Percentiles rank a stretch among this genome's conserved stretches.
Evolutionary conservation across 2,329 filamentous ascomycete genomes (phyloP).

Genomic region (Exophiala sideris): DNA sequence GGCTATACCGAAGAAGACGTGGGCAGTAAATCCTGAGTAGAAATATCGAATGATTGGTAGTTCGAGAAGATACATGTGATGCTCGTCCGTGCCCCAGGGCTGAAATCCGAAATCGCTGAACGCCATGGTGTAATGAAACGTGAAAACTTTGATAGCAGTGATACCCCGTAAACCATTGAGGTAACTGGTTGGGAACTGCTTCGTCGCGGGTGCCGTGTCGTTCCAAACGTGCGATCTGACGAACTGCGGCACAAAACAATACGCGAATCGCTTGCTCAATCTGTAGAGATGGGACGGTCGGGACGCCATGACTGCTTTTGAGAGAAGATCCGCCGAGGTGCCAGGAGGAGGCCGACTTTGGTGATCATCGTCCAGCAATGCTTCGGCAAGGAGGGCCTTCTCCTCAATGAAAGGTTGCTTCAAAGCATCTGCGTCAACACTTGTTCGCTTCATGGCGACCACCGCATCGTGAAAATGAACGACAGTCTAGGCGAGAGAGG

Average conservation of each 20-base stretch:
- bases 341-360: not conserved
- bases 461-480: not conserved
- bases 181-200: constrained; percentile 27
- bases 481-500: not conserved
- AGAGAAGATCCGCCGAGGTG: constrained; percentile 7
- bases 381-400: constrained; percentile 1
- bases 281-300: constrained; percentile 22
- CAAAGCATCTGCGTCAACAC: too few species aligned
- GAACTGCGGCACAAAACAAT: constrained; percentile 24
- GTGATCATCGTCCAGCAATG: not conserved
- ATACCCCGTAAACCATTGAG: constrained; percentile 42
- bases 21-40: constrained; percentile 38
- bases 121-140: constrained; percentile 41
- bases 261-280: constrained; percentile 22
- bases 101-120: constrained; percentile 43
- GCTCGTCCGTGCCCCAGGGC: constrained; percentile 37
- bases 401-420: not conserved
- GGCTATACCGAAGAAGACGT: constrained; percentile 50
- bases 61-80: constrained; percentile 31
- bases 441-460: not conserved
- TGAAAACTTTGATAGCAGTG: constrained; percentile 46
- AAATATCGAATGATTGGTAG: constrained; percentile 44
- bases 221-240: constrained; percentile 22
- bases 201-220: constrained; percentile 21
- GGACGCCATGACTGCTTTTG: constrained; percentile 11